Conservation (phyloP, 441 rosid genomes). For the Mallotus japonicus region DNA sequence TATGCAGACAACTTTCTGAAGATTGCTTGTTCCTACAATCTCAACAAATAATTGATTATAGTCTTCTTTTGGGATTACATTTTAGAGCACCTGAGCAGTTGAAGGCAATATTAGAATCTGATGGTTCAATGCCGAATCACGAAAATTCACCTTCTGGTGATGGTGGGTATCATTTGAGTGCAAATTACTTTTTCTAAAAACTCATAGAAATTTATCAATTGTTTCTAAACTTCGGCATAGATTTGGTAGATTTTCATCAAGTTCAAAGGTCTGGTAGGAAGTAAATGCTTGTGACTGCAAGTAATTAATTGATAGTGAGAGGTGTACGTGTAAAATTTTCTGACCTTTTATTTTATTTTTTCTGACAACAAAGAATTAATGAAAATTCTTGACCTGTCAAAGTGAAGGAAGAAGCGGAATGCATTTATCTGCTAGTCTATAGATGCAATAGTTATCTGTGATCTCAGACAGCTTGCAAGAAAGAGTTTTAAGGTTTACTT, state of each 20-base stretch:
- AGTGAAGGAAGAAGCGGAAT: too few relatives aligned
- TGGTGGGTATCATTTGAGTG: slow-evolving; percentile 43
- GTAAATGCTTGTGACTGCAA: not conserved
- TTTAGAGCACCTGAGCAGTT: slow-evolving; percentile 91
- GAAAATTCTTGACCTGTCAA: not conserved
- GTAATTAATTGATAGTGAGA: not conserved
- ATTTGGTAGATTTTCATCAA: not conserved
- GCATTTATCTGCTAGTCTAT: not conserved
- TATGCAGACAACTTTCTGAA: slow-evolving; percentile 70
- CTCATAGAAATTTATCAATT: not conserved
- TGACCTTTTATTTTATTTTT: not conserved
- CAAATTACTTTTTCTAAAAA: not conserved
- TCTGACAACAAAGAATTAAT: not conserved
- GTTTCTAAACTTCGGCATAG: not conserved
- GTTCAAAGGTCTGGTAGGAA: not conserved
- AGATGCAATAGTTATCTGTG: not conserved
- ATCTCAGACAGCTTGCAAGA: not conserved
- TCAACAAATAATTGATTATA: slow-evolving; percentile 87
- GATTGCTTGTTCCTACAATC: slow-evolving; percentile 88
- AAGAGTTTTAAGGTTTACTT: not conserved
- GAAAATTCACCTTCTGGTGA: slow-evolving; percentile 46
- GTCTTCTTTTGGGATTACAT: slow-evolving; percentile 92
- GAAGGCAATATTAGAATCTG: slow-evolving; percentile 52
- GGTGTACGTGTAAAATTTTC: not conserved
- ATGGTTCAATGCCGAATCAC: slow-evolving; percentile 39